Evolutionary conservation across 1,284 basidiomycete genomes (phyloP), one percentile per base, ranked within the genome.

Genomic region (Pseudozyma sp.): DNA sequence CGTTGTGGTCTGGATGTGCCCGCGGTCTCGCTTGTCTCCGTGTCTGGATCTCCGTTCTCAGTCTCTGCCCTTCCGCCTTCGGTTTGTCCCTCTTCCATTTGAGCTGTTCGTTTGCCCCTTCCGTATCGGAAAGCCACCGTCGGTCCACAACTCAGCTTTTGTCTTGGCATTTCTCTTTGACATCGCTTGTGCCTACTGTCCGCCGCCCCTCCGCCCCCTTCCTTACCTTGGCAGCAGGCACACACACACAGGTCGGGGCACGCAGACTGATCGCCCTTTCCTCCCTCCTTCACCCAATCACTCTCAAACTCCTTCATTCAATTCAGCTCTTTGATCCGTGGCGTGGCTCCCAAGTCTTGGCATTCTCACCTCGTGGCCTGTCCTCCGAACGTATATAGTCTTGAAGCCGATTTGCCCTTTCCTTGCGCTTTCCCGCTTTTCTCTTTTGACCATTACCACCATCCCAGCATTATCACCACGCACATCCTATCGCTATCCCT

Each of bases 321-420:
- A 31, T 31, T 31, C 25, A 6, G 25, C 25, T 31, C 25, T 6
- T 31, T 31, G 25, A 31, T 31, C 25, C 43, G 7, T 44, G 43
- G 43, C 43, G n/a, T 44, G 14, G 14, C 16, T 18, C 19, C 43
- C 53, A 55, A 45, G 53, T 55, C 53, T 71, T 71, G 69, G 69
- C 69, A 59, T 52, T 49, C 55, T 14, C 18, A 43, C 69, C 69
- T 71, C 69, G 63, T 66, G 63, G 62, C 62, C 34, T 4, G 2
- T 39, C 49, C 42, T 53, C 38, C 19, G 39, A 40, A 61, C 51
- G 40, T 70, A 70, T 70, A 70, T 70, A 64, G 56, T 35, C 34
- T 19, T 54, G n/a, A n/a, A 18, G 5, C 43, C 14, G 9, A 52
- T n/a, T 35, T 36, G 8, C n/a, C 42, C 51, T 50, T 54, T 34